These are phyloP conservation scores for Colletotrichum simmondsii DNA, from an alignment of 2,329 filamentous ascomycete genomes.

Conservation along the genomic window DNA sequence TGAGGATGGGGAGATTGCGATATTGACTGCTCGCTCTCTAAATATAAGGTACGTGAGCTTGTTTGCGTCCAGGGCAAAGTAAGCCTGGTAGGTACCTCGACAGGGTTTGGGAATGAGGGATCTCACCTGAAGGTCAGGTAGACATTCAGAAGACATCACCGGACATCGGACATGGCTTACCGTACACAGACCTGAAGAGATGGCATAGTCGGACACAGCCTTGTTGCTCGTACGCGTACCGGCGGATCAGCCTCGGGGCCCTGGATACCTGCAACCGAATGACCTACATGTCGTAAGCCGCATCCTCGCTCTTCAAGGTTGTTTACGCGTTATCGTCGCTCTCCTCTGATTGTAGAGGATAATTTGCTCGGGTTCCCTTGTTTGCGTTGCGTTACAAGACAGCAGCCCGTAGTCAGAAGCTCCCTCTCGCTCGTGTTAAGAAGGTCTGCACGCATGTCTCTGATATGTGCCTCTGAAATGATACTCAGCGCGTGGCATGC, in stretches of 20 bases:
- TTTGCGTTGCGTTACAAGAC: background rate
- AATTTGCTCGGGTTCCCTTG: background rate
- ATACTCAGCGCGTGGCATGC: background rate
- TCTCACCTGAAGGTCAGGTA: background rate
- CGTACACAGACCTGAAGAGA: background rate
- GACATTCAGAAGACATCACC: background rate
- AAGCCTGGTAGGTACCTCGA: background rate
- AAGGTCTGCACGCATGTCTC: constrained; percentile 4
- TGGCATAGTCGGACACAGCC: constrained; percentile 15
- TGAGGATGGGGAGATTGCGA: constrained; percentile 20
- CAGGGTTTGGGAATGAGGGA: background rate
- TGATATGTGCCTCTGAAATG: constrained; percentile 7
- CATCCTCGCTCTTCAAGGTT: background rate
- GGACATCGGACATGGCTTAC: constrained; percentile 11
- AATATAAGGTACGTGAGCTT: background rate
- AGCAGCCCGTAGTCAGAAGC: background rate
- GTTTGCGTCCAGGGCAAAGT: background rate
- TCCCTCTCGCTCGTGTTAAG: background rate
- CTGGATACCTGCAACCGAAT: background rate
- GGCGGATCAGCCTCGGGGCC: background rate
- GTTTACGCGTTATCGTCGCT: background rate
- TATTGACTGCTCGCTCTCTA: background rate
- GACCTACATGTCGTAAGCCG: background rate
- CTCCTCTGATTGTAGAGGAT: background rate
- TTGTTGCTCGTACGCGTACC: background rate